phyloP scores from a whole-genome alignment of 1,139 yeast species.

The Pichia cactophila region DNA sequence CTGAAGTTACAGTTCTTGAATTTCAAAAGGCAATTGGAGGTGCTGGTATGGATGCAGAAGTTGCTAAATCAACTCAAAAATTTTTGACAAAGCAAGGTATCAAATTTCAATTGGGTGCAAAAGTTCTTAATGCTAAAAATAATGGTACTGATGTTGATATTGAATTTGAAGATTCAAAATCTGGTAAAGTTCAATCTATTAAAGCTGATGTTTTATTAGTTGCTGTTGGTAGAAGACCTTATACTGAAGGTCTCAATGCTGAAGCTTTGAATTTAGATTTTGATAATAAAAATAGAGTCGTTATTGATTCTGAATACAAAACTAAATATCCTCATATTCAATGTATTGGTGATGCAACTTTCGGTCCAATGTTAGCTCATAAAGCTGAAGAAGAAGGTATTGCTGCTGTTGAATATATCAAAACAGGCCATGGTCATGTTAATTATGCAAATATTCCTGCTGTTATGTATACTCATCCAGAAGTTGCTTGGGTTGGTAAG shows the following conservation, averaged over 20 bases:
- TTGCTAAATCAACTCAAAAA: slow-evolving; percentile 83
- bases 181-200: slow-evolving; percentile 69
- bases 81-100: slow-evolving; percentile 90
- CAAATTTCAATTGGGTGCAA: slow-evolving; percentile 86
- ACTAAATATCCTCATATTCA: slow-evolving; percentile 90
- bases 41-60: slow-evolving; percentile 92
- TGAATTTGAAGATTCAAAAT: slow-evolving; percentile 83
- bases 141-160: slow-evolving; percentile 83
- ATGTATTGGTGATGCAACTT: slow-evolving; percentile 96
- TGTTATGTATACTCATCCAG: slow-evolving; percentile 98
- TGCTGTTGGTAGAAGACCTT: slow-evolving; percentile 99
- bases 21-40: slow-evolving; percentile 91
- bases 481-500: slow-evolving; percentile 98
- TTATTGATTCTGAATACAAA: slow-evolving; percentile 89
- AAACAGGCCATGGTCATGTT: slow-evolving; percentile 93
- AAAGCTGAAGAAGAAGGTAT: slow-evolving; percentile 99
- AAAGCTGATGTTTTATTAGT: slow-evolving; percentile 92
- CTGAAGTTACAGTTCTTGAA: slow-evolving; percentile 92
- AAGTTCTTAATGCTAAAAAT: slow-evolving; percentile 80
- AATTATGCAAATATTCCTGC: slow-evolving; percentile 97
- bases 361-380: slow-evolving; percentile 99
- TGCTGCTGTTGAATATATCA: slow-evolving; percentile 94
- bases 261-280: slow-evolving; percentile 85
- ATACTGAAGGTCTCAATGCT: slow-evolving; percentile 80
- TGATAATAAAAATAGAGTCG: slow-evolving; percentile 87